Percentiles rank a stretch among this genome's conserved stretches.
Conservation (phyloP, 306 rosid species). For the Inga laurina region DNA sequence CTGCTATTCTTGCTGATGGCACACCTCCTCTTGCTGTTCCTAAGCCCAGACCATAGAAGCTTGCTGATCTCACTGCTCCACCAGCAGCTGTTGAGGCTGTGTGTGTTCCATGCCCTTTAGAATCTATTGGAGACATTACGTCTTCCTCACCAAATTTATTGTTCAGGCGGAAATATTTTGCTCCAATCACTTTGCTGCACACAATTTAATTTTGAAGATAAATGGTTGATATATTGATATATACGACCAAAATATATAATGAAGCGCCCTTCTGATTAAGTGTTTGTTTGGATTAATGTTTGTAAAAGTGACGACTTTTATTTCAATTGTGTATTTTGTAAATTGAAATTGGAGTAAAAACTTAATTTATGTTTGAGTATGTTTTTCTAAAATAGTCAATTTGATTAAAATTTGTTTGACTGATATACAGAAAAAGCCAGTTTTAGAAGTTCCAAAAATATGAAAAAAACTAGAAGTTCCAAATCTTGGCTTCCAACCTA, state of each 20-base stretch:
- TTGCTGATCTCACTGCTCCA: conserved; percentile 30
- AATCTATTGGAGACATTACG: conserved; percentile 41
- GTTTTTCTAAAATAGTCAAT: too few relatives aligned
- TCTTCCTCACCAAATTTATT: background rate
- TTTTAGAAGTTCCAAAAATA: too few relatives aligned
- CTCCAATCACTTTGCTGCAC: conserved; percentile 57
- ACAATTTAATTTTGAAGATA: background rate
- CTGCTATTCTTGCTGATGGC: conserved; percentile 54
- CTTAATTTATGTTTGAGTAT: too few relatives aligned
- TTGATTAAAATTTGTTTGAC: too few relatives aligned
- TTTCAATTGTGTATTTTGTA: too few relatives aligned
- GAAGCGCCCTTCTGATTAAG: background rate
- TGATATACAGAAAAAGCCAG: too few relatives aligned
- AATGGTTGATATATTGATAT: background rate
- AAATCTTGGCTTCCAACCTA: too few relatives aligned
- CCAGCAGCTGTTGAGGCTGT: conserved; percentile 58
- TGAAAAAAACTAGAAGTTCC: too few relatives aligned
- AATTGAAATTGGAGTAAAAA: too few relatives aligned
- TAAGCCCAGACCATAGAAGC: conserved; percentile 37
- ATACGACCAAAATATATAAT: background rate
- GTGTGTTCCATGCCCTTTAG: conserved; percentile 59
- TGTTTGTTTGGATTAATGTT: too few relatives aligned
- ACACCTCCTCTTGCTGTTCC: conserved; percentile 63
- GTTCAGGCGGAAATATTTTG: conserved; percentile 30
- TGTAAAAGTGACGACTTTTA: too few relatives aligned